Base-by-base conservation (phyloP, 495 filamentous ascomycete species). In the Neurospora sp. region DNA sequence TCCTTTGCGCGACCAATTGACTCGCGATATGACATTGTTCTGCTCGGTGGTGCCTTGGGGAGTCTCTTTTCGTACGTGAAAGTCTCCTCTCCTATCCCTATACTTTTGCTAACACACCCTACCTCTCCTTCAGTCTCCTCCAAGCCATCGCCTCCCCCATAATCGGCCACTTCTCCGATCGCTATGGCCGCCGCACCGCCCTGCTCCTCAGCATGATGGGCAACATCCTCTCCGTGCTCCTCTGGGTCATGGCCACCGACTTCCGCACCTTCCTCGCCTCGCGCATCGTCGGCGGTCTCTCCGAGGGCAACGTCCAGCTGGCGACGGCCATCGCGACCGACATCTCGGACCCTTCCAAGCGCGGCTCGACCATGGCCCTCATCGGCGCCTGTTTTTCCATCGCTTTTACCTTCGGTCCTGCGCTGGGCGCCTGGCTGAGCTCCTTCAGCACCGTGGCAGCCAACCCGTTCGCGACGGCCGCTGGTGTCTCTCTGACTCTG, bases 321-420 rank as follows among this genome's bases (percentile, higher is more conserved):
- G 96, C 96, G 23, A 94, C 93, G 72, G 96, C 96, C 49, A 99
- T 99, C 78, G 96, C 96, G 12, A 96, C 96, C 9, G 96, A 99
- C 82, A 92, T 99, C 73, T 96, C 92, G 72, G 93, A 96, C 77
- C 90, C 92, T 71, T 87, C 88, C 66, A 91, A 89, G 72, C 88
- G 96, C 35, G 93, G 94, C 2, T 90, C 92, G 18, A 97, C 96
- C 39, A 97, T 99, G 91, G 96, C 96, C 16, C 86, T 98, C 49
- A 94, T 99, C 16, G 96, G 96, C 41, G 95, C 91, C 44, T 98
- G 96, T 83, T 99, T 99, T 85, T 95, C 92, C 70, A 92, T 99
- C 76, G 95, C 96, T 14, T 99, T 99, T 80, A 98, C 96, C 1
- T 96, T 96, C 78, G 96, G 96, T 0, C 96, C 96, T 0, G 92